phyloP scores from a whole-genome alignment of 2,329 filamentous ascomycete species.

The Fusarium sp. region DNA sequence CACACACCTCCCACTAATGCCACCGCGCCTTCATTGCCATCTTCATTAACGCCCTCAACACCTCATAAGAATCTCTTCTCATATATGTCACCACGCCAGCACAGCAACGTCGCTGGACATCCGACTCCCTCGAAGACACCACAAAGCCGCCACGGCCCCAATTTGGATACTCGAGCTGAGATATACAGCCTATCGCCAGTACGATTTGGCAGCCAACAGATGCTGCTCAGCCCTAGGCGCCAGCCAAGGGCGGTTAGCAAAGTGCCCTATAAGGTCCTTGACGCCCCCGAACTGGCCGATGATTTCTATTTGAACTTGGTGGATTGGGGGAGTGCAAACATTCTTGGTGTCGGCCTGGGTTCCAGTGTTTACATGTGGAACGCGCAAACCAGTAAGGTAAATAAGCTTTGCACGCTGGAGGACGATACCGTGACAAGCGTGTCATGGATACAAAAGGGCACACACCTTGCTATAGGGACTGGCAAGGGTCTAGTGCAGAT shows the following conservation, averaged over 20 bases:
- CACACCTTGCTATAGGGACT: conserved; percentile 94
- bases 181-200: conserved; percentile 97
- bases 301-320: conserved; percentile 98
- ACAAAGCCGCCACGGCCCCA: conserved; percentile 86
- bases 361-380: conserved; percentile 99
- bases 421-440: conserved; percentile 97
- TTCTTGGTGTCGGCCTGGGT: conserved; percentile 91
- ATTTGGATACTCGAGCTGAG: conserved; percentile 89
- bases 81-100: conserved; percentile 82
- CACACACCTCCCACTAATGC: conserved; percentile 82
- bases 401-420: conserved; percentile 90
- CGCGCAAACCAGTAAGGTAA: conserved; percentile 88
- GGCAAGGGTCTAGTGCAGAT: conserved; percentile 96
- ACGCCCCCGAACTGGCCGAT: conserved; percentile 94
- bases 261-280: conserved; percentile 96
- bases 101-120: conserved; percentile 79
- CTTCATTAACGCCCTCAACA: conserved; percentile 88
- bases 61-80: conserved; percentile 98
- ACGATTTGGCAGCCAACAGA: conserved; percentile 90
- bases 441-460: conserved; percentile 97
- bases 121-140: conserved; percentile 91
- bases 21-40: conserved; percentile 72
- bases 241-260: conserved; percentile 93
- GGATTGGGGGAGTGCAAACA: conserved; percentile 96
- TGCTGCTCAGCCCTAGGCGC: conserved; percentile 90